Base-by-base conservation (phyloP, 2,329 filamentous ascomycete species). In the Exophiala dermatitidis region DNA sequence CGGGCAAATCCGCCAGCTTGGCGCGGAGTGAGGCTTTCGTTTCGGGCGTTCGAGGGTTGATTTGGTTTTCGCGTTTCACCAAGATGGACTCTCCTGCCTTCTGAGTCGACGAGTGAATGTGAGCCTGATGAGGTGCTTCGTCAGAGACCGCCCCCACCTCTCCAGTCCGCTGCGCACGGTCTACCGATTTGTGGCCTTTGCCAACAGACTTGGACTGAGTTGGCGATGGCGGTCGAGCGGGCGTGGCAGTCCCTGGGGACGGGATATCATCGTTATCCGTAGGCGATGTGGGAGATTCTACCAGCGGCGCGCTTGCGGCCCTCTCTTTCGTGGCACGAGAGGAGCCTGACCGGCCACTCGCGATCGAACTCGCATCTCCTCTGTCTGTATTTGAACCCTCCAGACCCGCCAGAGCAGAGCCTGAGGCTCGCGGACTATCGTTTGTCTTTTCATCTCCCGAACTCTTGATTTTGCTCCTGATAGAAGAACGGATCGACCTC, bases 61-160 rank as follows among this genome's bases (percentile, higher is more conserved):
- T 77, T 19, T 80, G 75, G 63, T 85, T 83, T 48, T 88, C 84
- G 61, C 85, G 84, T 74, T 88, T 88, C 60, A 95, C 83, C 45
- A 98, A 74, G 60, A 98, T 98, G 0, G 91, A 93, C 67, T 93
- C 86, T 47, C 88, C 89, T 0, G 90, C 88, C 60, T 86, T 82
- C 63, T 85, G 82, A 68, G 65, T 81, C 71, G 62, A 77, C 68
- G 69, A 77, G 75, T 67, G 81, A 69, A 69, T 74, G 49, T 72
- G 73, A 42, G 71, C 81, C 33, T 85, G 85, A 7, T 82, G 82
- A 1, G 89, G 90, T 30, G 90, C 91, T 55, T 85, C 85, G 66
- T 97, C 93, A 9, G 91, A 97, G 19, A 98, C 90, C 62, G 90
- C 84, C 65, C 95, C 93, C 40, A 98, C 90, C 70, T 98, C 93